Evolutionary conservation across 2,329 filamentous ascomycete genomes (phyloP).

Genomic region (Aureobasidium subglaciale): DNA sequence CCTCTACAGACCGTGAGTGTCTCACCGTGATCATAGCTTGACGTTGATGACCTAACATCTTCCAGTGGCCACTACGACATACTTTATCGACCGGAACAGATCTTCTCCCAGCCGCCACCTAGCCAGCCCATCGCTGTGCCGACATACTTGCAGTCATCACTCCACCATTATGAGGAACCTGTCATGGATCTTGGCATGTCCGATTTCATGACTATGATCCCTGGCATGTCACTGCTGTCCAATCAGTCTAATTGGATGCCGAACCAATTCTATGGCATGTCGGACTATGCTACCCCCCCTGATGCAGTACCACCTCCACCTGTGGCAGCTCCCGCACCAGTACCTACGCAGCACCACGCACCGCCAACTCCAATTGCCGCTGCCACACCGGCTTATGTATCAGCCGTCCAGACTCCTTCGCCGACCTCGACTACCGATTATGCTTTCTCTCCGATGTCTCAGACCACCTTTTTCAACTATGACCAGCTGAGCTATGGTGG

Average conservation of each 20-base stretch:
- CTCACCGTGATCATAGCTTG: too few species aligned
- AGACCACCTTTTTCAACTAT: slow-evolving; percentile 29
- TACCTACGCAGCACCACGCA: slow-evolving; percentile 13
- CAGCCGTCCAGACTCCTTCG: not conserved
- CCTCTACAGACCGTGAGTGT: slow-evolving; percentile 59
- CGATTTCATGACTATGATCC: slow-evolving; percentile 39
- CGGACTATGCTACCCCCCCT: slow-evolving; percentile 1
- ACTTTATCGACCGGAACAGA: slow-evolving; percentile 63
- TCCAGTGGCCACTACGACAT: slow-evolving; percentile 83
- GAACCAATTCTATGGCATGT: slow-evolving; percentile 2
- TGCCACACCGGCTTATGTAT: slow-evolving; percentile 1
- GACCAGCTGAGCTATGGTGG: slow-evolving; percentile 3
- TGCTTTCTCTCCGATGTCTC: not conserved
- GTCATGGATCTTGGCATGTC: slow-evolving; percentile 24
- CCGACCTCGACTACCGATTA: slow-evolving; percentile 4
- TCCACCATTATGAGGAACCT: slow-evolving; percentile 23
- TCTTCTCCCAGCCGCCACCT: slow-evolving; percentile 28
- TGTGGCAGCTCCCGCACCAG: not conserved
- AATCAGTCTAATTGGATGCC: slow-evolving; percentile 15
- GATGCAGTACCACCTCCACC: slow-evolving; percentile 1
- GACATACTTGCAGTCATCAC: slow-evolving; percentile 26
- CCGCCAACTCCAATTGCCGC: not conserved
- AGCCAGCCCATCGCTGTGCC: slow-evolving; percentile 23
- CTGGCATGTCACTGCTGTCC: slow-evolving; percentile 37
- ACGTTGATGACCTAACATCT: too few species aligned